These are phyloP conservation scores for Neopestalotiopsis rosae DNA, from an alignment of 2,329 filamentous ascomycete genomes.

Conservation along the genomic window DNA sequence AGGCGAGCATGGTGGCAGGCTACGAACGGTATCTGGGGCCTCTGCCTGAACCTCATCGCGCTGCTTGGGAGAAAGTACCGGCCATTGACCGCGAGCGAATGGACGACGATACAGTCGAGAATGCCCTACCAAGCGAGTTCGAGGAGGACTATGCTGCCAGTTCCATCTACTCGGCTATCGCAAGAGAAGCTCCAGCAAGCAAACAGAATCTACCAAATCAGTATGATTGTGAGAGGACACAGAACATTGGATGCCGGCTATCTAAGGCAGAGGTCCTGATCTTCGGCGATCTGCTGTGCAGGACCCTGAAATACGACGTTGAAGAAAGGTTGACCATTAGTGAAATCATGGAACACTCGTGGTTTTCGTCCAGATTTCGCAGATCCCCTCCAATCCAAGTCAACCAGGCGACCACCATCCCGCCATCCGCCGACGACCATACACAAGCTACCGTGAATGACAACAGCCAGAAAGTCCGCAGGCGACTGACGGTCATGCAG, in stretches of 20 bases:
- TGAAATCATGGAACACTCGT: constrained; percentile 15
- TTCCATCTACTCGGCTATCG: not conserved
- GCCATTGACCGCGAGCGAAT: not conserved
- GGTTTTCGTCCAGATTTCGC: constrained; percentile 8
- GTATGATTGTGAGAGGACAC: not conserved
- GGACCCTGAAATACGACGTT: constrained; percentile 10
- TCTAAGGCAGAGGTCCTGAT: constrained; percentile 4
- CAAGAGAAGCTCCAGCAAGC: not conserved
- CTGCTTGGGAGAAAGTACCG: not conserved
- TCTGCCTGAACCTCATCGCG: not conserved
- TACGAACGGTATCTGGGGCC: not conserved
- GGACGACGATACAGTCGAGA: not conserved
- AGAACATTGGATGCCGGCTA: not conserved
- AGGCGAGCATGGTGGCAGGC: not conserved
- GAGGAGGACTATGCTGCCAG: not conserved
- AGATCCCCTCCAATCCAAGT: not conserved
- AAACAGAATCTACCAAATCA: no score
- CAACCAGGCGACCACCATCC: not conserved
- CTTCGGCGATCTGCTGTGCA: constrained; percentile 14
- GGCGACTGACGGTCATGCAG: not conserved
- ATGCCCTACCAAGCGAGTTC: not conserved
- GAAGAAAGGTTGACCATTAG: constrained; percentile 3
- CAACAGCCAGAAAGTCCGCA: not conserved
- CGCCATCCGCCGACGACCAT: not conserved
- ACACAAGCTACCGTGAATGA: not conserved